A percentile compares a stretch with the other conserved stretches of the same genome.
These are phyloP conservation scores for Trichoderma atroviride DNA, from an alignment of 2,329 filamentous ascomycete genomes.

Conservation along the genomic window DNA sequence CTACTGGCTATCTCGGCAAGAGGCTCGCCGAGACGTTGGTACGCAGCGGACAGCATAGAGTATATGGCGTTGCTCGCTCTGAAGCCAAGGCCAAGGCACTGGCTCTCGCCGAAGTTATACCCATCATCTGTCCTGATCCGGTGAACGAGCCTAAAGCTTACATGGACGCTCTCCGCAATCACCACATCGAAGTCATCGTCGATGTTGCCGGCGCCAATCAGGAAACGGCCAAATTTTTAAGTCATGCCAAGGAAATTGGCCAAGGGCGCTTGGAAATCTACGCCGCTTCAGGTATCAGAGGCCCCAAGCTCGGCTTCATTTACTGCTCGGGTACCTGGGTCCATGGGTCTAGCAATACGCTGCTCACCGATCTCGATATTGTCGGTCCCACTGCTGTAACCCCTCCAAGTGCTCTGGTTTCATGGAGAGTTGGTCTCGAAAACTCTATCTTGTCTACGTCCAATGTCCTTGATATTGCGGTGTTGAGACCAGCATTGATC, in stretches of 20 bases:
- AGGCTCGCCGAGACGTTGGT: constrained; percentile 23
- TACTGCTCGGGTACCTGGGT: constrained; percentile 28
- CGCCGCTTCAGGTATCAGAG: constrained; percentile 13
- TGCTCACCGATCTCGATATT: constrained; percentile 26
- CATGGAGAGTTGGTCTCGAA: constrained; percentile 26
- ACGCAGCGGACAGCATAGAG: constrained; percentile 24
- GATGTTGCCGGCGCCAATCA: constrained; percentile 23
- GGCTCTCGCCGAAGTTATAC: constrained; percentile 25
- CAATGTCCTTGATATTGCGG: constrained; percentile 26
- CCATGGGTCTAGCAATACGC: constrained; percentile 20
- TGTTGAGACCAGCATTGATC: constrained; percentile 26
- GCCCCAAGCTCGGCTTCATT: constrained; percentile 28
- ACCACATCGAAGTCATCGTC: constrained; percentile 26
- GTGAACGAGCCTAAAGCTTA: constrained; percentile 22
- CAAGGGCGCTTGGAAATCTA: constrained; percentile 22
- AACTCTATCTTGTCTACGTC: constrained; percentile 21
- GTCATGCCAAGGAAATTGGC: constrained; percentile 19
- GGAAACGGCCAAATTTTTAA: constrained; percentile 26
- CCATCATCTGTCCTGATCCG: constrained; percentile 27
- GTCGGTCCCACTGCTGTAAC: constrained; percentile 6
- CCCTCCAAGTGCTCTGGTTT: constrained; percentile 9
- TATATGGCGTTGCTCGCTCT: constrained; percentile 26
- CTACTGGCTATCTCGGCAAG: constrained; percentile 27
- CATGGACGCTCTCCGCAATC: constrained; percentile 17
- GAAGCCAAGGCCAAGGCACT: constrained; percentile 25